Evolutionary conservation across 495 filamentous ascomycete species (phyloP).

Genomic region (Lasiosphaeria hispida): DNA sequence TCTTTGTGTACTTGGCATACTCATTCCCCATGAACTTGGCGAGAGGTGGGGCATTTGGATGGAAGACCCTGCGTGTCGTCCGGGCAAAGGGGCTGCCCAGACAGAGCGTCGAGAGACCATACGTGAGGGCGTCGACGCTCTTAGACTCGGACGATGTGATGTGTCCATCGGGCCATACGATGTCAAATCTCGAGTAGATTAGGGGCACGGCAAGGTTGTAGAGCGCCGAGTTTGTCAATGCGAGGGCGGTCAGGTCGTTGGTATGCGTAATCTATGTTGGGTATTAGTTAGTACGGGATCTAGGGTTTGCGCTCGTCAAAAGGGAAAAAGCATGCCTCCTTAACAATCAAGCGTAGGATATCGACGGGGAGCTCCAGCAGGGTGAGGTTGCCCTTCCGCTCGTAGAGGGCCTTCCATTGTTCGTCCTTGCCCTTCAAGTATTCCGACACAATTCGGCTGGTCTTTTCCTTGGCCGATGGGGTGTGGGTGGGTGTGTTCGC

Average conservation of each 20-base stretch:
- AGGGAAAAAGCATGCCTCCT: conserved; percentile 60
- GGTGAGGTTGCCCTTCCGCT: conserved; percentile 36
- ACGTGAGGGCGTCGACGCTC: conserved; percentile 87
- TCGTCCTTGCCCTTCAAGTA: conserved; percentile 42
- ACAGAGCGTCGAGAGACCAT: conserved; percentile 82
- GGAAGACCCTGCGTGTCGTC: conserved; percentile 33
- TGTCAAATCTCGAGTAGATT: conserved; percentile 92
- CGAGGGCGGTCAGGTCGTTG: conserved; percentile 81
- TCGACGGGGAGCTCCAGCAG: conserved; percentile 85
- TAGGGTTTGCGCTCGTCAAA: neutral
- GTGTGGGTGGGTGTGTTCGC: conserved; percentile 5
- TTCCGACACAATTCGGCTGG: conserved; percentile 18
- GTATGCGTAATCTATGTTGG: conserved; percentile 71
- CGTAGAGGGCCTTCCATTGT: conserved; percentile 38
- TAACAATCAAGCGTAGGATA: conserved; percentile 81
- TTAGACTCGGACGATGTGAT: conserved; percentile 61
- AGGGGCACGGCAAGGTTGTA: conserved; percentile 76
- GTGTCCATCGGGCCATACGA: conserved; percentile 83
- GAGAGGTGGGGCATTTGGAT: conserved; percentile 8
- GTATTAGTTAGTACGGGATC: neutral
- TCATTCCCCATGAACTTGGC: conserved; percentile 56
- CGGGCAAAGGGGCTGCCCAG: conserved; percentile 74
- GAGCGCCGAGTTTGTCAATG: conserved; percentile 80
- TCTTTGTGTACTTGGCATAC: conserved; percentile 80
- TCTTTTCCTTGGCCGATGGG: conserved; percentile 5